phyloP scores from a whole-genome alignment of 2,329 filamentous ascomycete species.

The Aspergillus fructus region DNA sequence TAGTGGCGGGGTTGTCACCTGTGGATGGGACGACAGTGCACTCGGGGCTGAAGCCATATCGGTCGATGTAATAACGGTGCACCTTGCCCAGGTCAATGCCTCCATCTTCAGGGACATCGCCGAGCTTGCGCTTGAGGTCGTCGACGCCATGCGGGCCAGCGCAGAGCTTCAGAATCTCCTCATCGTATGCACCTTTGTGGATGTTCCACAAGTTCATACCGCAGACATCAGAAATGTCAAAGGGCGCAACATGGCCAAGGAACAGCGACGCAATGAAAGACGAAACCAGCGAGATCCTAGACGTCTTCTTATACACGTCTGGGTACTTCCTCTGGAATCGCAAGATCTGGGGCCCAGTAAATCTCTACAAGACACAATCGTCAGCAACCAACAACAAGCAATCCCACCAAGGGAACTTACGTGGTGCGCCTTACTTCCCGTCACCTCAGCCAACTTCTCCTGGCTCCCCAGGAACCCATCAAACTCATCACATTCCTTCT shows the following conservation, averaged over 20 bases:
- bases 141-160: slow-evolving; percentile 64
- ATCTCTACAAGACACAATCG: slow-evolving; percentile 60
- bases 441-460: slow-evolving; percentile 70
- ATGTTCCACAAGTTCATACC: slow-evolving; percentile 98
- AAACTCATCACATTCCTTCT: slow-evolving; percentile 86
- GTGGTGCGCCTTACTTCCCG: slow-evolving; percentile 93
- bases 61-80: slow-evolving; percentile 72
- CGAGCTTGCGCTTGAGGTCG: slow-evolving; percentile 74
- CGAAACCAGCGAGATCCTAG: slow-evolving; percentile 87
- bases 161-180: slow-evolving; percentile 71
- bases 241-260: slow-evolving; percentile 78
- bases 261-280: slow-evolving; percentile 93
- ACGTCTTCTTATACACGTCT: slow-evolving; percentile 74
- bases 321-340: slow-evolving; percentile 79
- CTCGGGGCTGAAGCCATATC: slow-evolving; percentile 73
- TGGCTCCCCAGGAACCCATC: slow-evolving; percentile 68
- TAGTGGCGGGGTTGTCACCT: slow-evolving; percentile 94
- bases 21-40: slow-evolving; percentile 85
- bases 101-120: slow-evolving; percentile 75
- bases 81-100: slow-evolving; percentile 75
- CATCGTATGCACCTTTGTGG: slow-evolving; percentile 68
- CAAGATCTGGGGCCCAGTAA: slow-evolving; percentile 96
- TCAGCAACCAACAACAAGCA: neutral
- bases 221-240: slow-evolving; percentile 92
- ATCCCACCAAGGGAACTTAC: slow-evolving; percentile 51